phyloP scores from a whole-genome alignment of 495 filamentous ascomycete genomes.

The Pseudoneurospora amorphoporcata region DNA sequence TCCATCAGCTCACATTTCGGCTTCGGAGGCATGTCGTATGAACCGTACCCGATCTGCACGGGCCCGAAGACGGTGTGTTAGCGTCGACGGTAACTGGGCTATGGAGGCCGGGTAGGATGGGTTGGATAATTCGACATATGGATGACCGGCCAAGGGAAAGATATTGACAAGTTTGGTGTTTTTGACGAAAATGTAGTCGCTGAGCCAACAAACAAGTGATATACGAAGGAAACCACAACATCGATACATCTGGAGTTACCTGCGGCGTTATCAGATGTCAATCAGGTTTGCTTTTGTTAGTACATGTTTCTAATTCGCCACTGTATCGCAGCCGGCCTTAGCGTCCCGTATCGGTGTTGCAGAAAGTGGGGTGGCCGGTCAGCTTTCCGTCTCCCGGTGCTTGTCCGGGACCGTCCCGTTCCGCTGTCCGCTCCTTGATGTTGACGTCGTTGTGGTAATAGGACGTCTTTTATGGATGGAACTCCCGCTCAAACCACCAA shows the following conservation, averaged over 20 bases:
- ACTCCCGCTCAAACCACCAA: no score
- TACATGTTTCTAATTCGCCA: neutral
- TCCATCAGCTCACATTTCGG: conserved; percentile 8
- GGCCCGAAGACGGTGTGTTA: neutral
- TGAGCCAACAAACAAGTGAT: neutral
- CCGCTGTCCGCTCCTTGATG: neutral
- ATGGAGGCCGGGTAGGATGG: neutral
- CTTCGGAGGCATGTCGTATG: neutral
- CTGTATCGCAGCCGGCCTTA: neutral
- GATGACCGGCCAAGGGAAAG: neutral
- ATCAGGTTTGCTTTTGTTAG: neutral
- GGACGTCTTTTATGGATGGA: neutral
- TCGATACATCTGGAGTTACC: neutral
- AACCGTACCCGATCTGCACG: neutral
- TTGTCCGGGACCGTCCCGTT: neutral
- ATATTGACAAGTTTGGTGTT: neutral
- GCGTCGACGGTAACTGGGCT: neutral
- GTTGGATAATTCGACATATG: neutral
- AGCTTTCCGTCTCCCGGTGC: neutral
- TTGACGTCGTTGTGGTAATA: neutral
- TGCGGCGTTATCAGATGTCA: neutral
- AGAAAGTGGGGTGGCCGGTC: neutral
- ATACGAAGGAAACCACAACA: neutral
- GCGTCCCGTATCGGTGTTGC: neutral
- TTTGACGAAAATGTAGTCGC: neutral